Conservation (phyloP, 371 early-diverging fungal genomes). For the Entomophthora muscae region DNA sequence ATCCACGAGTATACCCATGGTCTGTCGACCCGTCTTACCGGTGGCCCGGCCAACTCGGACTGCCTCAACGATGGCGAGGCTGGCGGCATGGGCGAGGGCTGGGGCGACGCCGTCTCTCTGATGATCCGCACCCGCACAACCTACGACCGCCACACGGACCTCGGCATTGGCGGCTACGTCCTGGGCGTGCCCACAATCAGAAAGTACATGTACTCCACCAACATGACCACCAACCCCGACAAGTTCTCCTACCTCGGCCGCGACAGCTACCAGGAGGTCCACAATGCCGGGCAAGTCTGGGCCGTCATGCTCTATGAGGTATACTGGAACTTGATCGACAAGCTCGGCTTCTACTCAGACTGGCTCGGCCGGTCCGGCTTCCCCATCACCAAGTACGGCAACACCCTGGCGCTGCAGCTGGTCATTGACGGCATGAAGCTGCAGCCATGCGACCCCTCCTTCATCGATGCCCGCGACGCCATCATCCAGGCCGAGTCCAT, state of each 20-base stretch:
- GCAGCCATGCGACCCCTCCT: constrained; percentile 81
- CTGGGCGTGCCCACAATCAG: constrained; percentile 76
- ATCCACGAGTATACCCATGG: constrained; percentile 89
- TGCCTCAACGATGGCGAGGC: too few relatives aligned
- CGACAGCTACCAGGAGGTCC: constrained; percentile 91
- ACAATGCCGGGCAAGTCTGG: constrained; percentile 93
- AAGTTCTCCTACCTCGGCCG: constrained; percentile 61
- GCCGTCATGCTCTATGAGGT: constrained; percentile 83
- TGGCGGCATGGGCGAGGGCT: too few relatives aligned
- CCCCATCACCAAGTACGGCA: constrained; percentile 40
- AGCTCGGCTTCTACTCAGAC: constrained; percentile 41
- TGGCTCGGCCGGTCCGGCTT: too few relatives aligned
- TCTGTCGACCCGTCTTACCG: constrained; percentile 77
- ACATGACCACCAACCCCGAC: constrained; percentile 62
- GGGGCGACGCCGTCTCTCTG: constrained; percentile 82
- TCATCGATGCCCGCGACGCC: constrained; percentile 85
- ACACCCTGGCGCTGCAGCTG: constrained; percentile 69
- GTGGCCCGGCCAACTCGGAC: constrained; percentile 77
- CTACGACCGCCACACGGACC: constrained; percentile 34
- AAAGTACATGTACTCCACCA: constrained; percentile 74
- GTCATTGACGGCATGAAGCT: constrained; percentile 84
- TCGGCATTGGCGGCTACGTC: constrained; percentile 73
- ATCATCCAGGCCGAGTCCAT: constrained; percentile 69
- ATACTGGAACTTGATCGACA: constrained; percentile 70
- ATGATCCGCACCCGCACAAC: constrained; percentile 45